Evolutionary conservation across 1,284 basidiomycete genomes (phyloP).

Genomic region (Termitomyces sp.): DNA sequence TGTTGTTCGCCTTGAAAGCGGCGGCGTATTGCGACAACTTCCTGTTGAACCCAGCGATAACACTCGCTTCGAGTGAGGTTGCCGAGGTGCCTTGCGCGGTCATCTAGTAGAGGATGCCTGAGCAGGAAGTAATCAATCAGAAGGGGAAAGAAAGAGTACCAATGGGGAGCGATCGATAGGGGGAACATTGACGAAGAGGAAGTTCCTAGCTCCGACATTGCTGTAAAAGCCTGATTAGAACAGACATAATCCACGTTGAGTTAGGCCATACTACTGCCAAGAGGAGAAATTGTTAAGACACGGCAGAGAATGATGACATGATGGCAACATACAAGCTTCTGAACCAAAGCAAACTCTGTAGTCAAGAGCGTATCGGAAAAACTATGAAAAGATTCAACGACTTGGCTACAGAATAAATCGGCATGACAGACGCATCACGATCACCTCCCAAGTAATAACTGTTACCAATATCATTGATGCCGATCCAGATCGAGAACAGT

Average conservation of each 20-base stretch:
- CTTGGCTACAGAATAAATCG: neutral
- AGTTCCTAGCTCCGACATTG: conserved; percentile 48
- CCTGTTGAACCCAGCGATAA: conserved; percentile 49
- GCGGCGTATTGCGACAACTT: conserved; percentile 37
- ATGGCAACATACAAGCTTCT: conserved; percentile 42
- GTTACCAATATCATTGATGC: conserved; percentile 58
- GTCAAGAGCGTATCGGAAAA: conserved; percentile 34
- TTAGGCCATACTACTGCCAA: conserved; percentile 21
- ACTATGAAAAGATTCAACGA: neutral
- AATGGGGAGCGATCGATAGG: conserved; percentile 49
- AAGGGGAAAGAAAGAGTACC: conserved; percentile 23
- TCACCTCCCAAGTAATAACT: conserved; percentile 42
- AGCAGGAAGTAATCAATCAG: neutral
- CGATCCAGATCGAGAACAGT: conserved; percentile 57
- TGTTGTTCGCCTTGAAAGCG: conserved; percentile 37
- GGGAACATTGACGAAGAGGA: conserved; percentile 57
- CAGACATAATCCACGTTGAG: neutral
- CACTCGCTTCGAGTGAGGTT: conserved; percentile 36
- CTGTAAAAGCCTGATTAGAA: conserved; percentile 16
- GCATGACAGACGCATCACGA: conserved; percentile 38
- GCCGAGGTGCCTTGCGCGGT: conserved; percentile 36
- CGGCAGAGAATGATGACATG: neutral
- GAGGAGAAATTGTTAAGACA: neutral
- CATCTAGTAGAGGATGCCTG: conserved; percentile 33
- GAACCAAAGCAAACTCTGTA: conserved; percentile 48